A percentile compares a stretch with the other conserved stretches of the same genome.
Conservation (phyloP, 176 grass and related monocot species). For the Cocos nucifera region DNA sequence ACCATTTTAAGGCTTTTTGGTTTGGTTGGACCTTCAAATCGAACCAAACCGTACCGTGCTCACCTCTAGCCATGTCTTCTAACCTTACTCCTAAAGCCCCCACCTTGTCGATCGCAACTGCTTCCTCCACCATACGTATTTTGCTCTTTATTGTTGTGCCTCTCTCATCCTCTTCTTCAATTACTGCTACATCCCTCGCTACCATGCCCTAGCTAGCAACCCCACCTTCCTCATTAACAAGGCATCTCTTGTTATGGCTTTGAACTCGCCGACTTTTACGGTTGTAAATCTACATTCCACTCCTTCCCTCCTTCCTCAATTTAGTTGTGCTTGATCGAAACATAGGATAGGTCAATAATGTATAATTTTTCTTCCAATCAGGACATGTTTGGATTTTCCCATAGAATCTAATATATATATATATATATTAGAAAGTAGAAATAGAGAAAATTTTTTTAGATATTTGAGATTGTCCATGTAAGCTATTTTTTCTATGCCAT, state of each 20-base stretch:
- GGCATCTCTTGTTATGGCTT: constrained; percentile 45
- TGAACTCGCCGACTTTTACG: constrained; percentile 50
- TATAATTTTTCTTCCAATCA: too few relatives aligned
- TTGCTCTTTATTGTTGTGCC: constrained; percentile 54
- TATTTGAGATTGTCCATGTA: too few relatives aligned
- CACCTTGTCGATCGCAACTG: constrained; percentile 45
- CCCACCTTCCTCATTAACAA: constrained; percentile 85
- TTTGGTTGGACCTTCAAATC: too few relatives aligned
- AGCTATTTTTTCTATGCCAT: too few relatives aligned
- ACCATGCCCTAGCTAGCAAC: constrained; percentile 64
- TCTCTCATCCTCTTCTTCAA: constrained; percentile 65
- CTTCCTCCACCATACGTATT: constrained; percentile 39
- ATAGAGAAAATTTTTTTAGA: too few relatives aligned
- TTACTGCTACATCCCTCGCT: constrained; percentile 74
- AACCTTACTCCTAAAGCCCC: constrained; percentile 50
- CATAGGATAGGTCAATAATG: too few relatives aligned
- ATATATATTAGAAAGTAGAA: too few relatives aligned
- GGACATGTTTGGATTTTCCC: too few relatives aligned
- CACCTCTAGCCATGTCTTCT: too few relatives aligned
- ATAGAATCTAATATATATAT: too few relatives aligned
- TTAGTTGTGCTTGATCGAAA: constrained; percentile 8
- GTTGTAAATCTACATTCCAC: constrained; percentile 32
- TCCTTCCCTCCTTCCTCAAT: constrained; percentile 13
- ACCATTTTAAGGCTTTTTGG: too few relatives aligned
- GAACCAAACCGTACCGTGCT: too few relatives aligned